phyloP scores from a whole-genome alignment of 176 grass and related monocot genomes.

The Dendrocalamus sinicus region DNA sequence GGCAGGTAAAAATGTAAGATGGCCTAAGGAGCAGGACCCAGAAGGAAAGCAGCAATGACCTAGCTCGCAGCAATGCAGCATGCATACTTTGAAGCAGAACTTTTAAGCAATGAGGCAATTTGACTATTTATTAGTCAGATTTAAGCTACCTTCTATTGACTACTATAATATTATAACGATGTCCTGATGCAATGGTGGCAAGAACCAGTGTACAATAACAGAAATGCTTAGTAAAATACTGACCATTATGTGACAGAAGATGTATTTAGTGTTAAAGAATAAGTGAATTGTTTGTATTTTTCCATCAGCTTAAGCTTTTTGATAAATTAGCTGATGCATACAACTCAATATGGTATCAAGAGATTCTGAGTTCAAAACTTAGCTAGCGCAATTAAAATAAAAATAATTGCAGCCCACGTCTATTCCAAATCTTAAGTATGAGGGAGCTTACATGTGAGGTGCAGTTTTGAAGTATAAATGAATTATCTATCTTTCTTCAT shows the following conservation, averaged over 20 bases:
- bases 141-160: conserved; percentile 28
- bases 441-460: too few relatives aligned
- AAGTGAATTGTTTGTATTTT: too few relatives aligned
- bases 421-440: too few relatives aligned
- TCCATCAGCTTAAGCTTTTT: too few relatives aligned
- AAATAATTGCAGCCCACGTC: too few relatives aligned
- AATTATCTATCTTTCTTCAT: too few relatives aligned
- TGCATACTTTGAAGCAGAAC: conserved; percentile 27
- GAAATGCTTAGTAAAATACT: conserved; percentile 2
- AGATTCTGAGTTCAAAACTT: too few relatives aligned
- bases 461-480: too few relatives aligned
- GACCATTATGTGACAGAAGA: background rate
- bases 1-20: background rate
- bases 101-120: conserved; percentile 8
- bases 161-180: background rate
- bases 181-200: background rate
- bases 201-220: background rate
- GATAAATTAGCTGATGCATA: too few relatives aligned
- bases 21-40: background rate
- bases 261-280: background rate
- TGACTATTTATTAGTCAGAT: background rate
- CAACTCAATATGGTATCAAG: too few relatives aligned
- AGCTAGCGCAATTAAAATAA: too few relatives aligned
- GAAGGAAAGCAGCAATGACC: conserved; percentile 22
- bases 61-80: background rate